Evolutionary conservation across 148 eudicot genomes (phyloP), one percentile per base, ranked within the genome.

Genomic region (Silene uniflora): DNA sequence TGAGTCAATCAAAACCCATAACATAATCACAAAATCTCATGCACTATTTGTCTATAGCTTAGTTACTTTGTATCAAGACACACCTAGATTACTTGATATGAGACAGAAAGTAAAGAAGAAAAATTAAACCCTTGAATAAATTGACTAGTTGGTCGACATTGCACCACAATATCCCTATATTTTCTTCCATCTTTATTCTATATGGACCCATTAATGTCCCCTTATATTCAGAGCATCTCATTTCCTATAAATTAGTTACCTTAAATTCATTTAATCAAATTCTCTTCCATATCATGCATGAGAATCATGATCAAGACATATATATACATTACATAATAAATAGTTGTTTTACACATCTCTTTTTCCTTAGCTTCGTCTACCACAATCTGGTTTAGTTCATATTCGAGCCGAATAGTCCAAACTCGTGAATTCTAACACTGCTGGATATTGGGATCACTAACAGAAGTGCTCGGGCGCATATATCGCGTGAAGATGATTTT

Each of bases 61-160:
- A 73, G 62, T 9, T 73, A 73, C 73, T 9, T 73, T 78, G 77
- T 65, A 78, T 73, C 81, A 73, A 46, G 77, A 78, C 81, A 73
- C 22, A 14, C 42, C 7, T 32, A 25, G 5, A 27, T 12, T 35
- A 18, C 6, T 19, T 10, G 9, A 10, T 24, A 52, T 16, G 29
- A 47, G 71, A 71, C 80, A 78, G 7, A 11, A 29, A 47, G 46
- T 74, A 52, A 24, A 18, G 22, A 19, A 67, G 56, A 29, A 18
- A 17, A 17, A 35, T 16, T 35, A 39, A 55, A 21, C 23, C 65
- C 42, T 19, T 9, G 10, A 9, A 23, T 21, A 42, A 66, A 27
- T 70, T 71, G 60, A 66, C 73, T 27, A 19, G 8, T 73, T 66
- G 19, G 44, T 39, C 76, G 49, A 67, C 77, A 67, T 73, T 73